Percentiles rank a stretch among this genome's conserved stretches.
Evolutionary conservation across 2,329 filamentous ascomycete species (phyloP).

Genomic region (Aspergillus sp.): DNA sequence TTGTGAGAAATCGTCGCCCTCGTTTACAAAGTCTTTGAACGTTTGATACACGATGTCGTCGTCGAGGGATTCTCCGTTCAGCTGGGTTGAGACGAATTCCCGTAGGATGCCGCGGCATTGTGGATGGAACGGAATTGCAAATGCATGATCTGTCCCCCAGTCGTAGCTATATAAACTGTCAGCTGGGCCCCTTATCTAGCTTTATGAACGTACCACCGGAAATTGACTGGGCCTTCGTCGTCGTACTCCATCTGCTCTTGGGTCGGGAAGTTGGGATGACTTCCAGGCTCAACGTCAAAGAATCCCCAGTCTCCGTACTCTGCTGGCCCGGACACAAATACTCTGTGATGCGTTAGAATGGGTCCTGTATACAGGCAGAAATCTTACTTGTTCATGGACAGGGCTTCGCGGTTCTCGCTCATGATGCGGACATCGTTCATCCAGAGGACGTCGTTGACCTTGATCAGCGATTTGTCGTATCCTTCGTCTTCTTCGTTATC

Average conservation of each 20-base stretch:
- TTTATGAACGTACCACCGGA: not conserved
- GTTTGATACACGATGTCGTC: not conserved
- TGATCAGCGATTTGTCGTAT: not conserved
- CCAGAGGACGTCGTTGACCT: not conserved
- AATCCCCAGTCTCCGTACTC: not conserved
- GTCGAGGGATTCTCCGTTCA: not conserved
- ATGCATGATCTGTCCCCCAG: not conserved
- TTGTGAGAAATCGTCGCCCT: not conserved
- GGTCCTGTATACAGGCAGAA: not conserved
- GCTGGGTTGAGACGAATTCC: not conserved
- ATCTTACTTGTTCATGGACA: not conserved
- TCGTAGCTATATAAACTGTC: not conserved
- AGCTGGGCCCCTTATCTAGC: no score
- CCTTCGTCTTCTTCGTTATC: not conserved
- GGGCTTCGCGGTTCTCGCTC: not conserved
- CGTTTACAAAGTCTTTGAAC: not conserved
- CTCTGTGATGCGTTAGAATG: not conserved
- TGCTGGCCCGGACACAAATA: not conserved
- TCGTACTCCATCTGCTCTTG: not conserved
- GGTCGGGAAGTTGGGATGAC: not conserved
- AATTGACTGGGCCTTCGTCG: not conserved
- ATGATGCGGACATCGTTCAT: not conserved
- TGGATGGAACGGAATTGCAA: not conserved
- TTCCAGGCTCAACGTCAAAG: not conserved
- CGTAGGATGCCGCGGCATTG: not conserved